These are phyloP conservation scores for Trichophyton benhamiae DNA, from an alignment of 2,329 filamentous ascomycete species.

Conservation along the genomic window DNA sequence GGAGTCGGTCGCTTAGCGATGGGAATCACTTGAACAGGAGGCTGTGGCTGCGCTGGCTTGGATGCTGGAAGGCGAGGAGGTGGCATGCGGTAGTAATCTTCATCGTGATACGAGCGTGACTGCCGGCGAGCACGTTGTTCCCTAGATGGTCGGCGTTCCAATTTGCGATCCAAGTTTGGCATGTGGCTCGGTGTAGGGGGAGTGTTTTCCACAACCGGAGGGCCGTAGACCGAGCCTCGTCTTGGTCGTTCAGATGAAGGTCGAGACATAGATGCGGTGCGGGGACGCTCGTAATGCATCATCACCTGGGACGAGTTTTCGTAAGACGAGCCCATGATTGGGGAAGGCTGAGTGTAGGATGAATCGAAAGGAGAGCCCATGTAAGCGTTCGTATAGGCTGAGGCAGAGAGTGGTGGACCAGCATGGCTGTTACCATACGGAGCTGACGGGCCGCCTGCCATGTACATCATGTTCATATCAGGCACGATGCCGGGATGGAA, in stretches of 20 bases:
- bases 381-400: conserved; percentile 26
- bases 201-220: conserved; percentile 24
- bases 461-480: conserved; percentile 21
- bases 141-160: conserved; percentile 13
- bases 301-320: conserved; percentile 6
- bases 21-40: conserved; percentile 25
- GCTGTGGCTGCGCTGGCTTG: conserved; percentile 18
- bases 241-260: conserved; percentile 24
- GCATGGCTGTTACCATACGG: conserved; percentile 16
- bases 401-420: conserved; percentile 28
- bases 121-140: conserved; percentile 22
- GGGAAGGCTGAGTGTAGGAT: conserved; percentile 7
- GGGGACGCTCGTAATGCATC: conserved; percentile 19
- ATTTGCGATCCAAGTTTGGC: background rate
- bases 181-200: conserved; percentile 12
- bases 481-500: conserved; percentile 24
- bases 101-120: conserved; percentile 23
- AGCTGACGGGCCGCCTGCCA: conserved; percentile 17
- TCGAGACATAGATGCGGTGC: conserved; percentile 26
- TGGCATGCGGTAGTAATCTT: conserved; percentile 34
- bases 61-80: conserved; percentile 23
- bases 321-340: conserved; percentile 11
- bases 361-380: conserved; percentile 24
- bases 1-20: conserved; percentile 16
- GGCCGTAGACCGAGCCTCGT: conserved; percentile 25